Evolutionary conservation across 768 basidiomycete genomes (phyloP), one percentile per base, ranked within the genome.

Genomic region (Epithele typhae): DNA sequence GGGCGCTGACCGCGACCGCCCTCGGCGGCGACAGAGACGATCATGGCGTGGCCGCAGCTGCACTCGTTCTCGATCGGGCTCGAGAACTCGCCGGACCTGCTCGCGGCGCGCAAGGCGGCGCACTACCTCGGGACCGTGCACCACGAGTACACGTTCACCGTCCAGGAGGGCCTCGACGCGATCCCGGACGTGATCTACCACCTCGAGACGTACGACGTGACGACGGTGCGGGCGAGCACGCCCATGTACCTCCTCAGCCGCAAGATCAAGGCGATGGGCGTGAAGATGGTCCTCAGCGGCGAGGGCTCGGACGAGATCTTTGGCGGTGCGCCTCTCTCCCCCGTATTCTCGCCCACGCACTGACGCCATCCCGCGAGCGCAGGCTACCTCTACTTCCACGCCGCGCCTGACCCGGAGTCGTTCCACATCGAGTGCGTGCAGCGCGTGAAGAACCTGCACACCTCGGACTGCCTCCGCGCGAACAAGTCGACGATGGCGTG

Each of bases 401-500:
- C 94, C 30, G 96, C 96, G 0, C 96, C 96, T 8, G 83, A 93
- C 56, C 71, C 80, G 35, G 71, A 70, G 49, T 85, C 92, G 5
- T 95, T 98, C 76, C 92, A 98, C 70, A 89, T 94, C 61, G 96
- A 99, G 68, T 85, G 83, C 59, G 86, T 96, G 34, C 84, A 86
- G 60, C 86, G 96, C 33, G 92, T 97, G 59, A 97, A 98, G 72
- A 94, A 97, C 74, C 74, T 99, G 39, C 95, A 99, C 67, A 98
- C 95, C 1, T 75, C 95, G 11, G 96, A 99, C 64, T 99, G 96
- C 64, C 78, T 99, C 46, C 83, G 96, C 43, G 96, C 96, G 49
- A 99, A 99, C 80, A 99, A 99, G 91, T 96, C 94, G 22, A 98
- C 96, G 7, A 98, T 99, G 96, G 96, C 96, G 1, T 99, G 95